Evolutionary conservation across 495 filamentous ascomycete species (phyloP).

Genomic region (Neurospora intermedia): DNA sequence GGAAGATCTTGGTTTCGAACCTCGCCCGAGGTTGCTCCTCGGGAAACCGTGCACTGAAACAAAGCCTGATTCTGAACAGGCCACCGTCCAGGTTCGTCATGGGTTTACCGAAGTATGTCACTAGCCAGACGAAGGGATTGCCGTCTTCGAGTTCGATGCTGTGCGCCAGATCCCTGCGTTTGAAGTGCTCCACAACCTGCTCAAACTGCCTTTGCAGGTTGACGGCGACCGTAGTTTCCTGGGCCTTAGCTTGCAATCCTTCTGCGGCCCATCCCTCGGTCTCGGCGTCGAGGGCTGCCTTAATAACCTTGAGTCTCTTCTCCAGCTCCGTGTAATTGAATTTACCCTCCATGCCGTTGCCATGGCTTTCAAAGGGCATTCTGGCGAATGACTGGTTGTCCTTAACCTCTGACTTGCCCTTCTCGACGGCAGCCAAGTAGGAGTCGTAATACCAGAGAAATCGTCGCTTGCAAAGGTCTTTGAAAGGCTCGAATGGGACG

Average conservation of each 20-base stretch:
- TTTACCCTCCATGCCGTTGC: conserved; percentile 77
- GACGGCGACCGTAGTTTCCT: conserved; percentile 64
- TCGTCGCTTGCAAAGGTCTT: conserved; percentile 79
- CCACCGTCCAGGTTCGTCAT: conserved; percentile 94
- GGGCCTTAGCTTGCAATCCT: conserved; percentile 50
- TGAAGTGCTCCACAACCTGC: conserved; percentile 66
- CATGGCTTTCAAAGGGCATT: conserved; percentile 75
- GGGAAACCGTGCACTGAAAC: conserved; percentile 81
- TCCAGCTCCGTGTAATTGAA: conserved; percentile 76
- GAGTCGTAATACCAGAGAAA: conserved; percentile 95
- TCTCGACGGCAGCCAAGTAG: conserved; percentile 61
- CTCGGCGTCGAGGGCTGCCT: conserved; percentile 59
- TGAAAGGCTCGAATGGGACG: conserved; percentile 64
- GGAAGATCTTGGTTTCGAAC: conserved; percentile 73
- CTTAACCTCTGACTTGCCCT: conserved; percentile 47
- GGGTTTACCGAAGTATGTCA: conserved; percentile 80
- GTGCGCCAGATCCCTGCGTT: conserved; percentile 55
- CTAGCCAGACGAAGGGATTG: conserved; percentile 58
- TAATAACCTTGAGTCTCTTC: conserved; percentile 53
- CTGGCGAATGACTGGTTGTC: conserved; percentile 52
- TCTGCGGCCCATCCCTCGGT: conserved; percentile 58
- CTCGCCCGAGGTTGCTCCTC: conserved; percentile 81
- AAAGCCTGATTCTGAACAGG: conserved; percentile 69
- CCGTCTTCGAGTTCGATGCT: conserved; percentile 60
- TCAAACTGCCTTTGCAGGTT: conserved; percentile 77